phyloP scores from a whole-genome alignment of 2,329 filamentous ascomycete species.

The Pseudogymnoascus sp. region DNA sequence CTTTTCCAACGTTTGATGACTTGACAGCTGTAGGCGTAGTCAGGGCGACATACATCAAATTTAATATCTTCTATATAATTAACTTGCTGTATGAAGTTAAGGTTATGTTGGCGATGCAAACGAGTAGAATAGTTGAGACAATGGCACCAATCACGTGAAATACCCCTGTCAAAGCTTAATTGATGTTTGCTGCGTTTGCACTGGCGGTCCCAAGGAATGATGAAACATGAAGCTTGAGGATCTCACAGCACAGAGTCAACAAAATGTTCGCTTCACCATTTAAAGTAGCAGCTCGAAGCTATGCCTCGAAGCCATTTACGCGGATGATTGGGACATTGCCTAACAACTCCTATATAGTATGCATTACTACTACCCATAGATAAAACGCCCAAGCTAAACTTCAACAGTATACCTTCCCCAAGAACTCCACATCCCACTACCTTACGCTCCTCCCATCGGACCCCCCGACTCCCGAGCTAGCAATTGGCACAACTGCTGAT shows the following conservation, averaged over 20 bases:
- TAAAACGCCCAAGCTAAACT: constrained; percentile 15
- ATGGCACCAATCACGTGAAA: not conserved
- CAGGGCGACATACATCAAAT: not conserved
- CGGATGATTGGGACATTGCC: constrained; percentile 33
- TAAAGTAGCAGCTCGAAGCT: not conserved
- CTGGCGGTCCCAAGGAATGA: not conserved
- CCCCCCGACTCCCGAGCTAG: constrained; percentile 45
- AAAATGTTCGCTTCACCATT: constrained; percentile 3
- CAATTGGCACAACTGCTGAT: constrained; percentile 50
- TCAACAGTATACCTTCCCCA: constrained; percentile 49
- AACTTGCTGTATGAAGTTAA: not conserved
- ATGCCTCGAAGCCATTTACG: not conserved
- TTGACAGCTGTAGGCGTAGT: not conserved
- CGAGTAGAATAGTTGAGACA: not conserved
- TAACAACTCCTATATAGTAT: constrained; percentile 47
- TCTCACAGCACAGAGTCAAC: not conserved
- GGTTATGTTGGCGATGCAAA: not conserved
- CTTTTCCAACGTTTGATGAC: constrained; percentile 2
- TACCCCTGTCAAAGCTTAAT: not conserved
- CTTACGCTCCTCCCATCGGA: constrained; percentile 52
- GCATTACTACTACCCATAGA: constrained; percentile 22
- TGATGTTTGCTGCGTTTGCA: constrained; percentile 8
- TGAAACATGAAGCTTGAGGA: not conserved
- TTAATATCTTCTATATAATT: not conserved
- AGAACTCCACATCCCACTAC: constrained; percentile 38